phyloP scores from a whole-genome alignment of 305 asterid genomes.

The Andrographis paniculata region DNA sequence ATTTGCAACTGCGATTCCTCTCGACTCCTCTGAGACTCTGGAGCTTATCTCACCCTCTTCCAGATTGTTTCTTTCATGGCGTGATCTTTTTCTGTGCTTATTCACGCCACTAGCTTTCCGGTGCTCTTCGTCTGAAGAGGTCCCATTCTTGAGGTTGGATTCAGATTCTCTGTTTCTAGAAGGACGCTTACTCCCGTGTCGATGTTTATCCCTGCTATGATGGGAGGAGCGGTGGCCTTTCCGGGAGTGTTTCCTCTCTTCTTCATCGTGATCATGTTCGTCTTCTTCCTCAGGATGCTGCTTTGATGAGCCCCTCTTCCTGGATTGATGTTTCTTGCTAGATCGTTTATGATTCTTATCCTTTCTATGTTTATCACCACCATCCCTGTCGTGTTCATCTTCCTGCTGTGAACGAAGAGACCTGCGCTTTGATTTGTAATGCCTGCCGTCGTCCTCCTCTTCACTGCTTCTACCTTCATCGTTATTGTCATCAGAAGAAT shows the following conservation, averaged over 20 bases:
- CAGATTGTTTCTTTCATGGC: conserved; percentile 30
- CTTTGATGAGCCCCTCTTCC: conserved; percentile 33
- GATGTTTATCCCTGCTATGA: conserved; percentile 31
- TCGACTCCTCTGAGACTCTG: conserved; percentile 38
- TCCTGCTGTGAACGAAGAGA: conserved; percentile 22
- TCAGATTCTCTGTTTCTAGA: conserved; percentile 28
- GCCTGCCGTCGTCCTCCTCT: conserved; percentile 25
- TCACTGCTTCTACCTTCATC: conserved; percentile 27
- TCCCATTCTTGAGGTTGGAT: conserved; percentile 22
- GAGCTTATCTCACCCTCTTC: conserved; percentile 85
- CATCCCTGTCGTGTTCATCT: conserved; percentile 21
- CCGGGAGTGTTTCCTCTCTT: conserved; percentile 9
- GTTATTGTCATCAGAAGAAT: conserved; percentile 23
- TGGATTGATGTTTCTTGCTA: conserved; percentile 39
- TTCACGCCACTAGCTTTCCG: conserved; percentile 6
- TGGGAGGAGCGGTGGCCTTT: conserved; percentile 36
- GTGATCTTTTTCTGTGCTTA: conserved; percentile 18
- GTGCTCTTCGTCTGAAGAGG: conserved; percentile 33
- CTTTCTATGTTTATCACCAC: conserved; percentile 21
- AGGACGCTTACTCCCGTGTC: conserved; percentile 26
- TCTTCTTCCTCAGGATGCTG: neutral
- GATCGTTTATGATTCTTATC: conserved; percentile 31
- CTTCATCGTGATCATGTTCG: neutral
- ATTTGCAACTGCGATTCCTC: conserved; percentile 23
- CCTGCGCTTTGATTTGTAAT: conserved; percentile 25